These are phyloP conservation scores for Xylaria nigripes DNA, from an alignment of 495 filamentous ascomycete genomes.

Conservation along the genomic window DNA sequence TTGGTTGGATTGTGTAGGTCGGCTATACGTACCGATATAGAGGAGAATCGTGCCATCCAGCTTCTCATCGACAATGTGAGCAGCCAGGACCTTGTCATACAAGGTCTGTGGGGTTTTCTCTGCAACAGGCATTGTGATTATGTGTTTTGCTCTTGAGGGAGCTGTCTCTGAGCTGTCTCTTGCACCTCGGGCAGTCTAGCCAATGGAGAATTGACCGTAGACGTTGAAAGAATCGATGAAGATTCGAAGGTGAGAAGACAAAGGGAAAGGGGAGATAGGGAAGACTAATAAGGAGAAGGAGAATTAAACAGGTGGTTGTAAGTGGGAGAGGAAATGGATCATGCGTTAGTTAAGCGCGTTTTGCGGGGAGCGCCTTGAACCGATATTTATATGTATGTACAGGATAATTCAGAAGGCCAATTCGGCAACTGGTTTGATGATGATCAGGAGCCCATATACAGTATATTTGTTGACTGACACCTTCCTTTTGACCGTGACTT, in stretches of 20 bases:
- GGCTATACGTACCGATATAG: conserved; percentile 64
- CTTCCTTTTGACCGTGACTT: not conserved
- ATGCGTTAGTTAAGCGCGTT: not conserved
- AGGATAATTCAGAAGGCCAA: not conserved
- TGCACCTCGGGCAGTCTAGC: not conserved
- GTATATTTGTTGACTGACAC: not conserved
- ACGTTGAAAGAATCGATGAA: not conserved
- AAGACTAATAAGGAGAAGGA: not conserved
- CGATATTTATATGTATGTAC: not conserved
- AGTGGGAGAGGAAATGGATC: not conserved
- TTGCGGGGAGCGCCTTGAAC: not conserved
- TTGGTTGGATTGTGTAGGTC: not conserved
- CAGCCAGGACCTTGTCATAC: conserved; percentile 95
- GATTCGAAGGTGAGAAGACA: not conserved
- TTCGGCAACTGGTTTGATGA: not conserved
- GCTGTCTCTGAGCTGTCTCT: not conserved
- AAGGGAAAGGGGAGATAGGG: not conserved
- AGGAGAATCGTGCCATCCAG: conserved; percentile 85
- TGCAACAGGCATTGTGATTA: conserved; percentile 65
- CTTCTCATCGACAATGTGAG: conserved; percentile 90
- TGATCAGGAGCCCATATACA: not conserved
- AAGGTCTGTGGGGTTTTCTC: conserved; percentile 74
- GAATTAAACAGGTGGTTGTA: not conserved
- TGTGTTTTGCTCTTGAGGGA: conserved; percentile 6
- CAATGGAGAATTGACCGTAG: not conserved